phyloP scores from a whole-genome alignment of 495 filamentous ascomycete genomes.

The Penicillium bovifimosum region DNA sequence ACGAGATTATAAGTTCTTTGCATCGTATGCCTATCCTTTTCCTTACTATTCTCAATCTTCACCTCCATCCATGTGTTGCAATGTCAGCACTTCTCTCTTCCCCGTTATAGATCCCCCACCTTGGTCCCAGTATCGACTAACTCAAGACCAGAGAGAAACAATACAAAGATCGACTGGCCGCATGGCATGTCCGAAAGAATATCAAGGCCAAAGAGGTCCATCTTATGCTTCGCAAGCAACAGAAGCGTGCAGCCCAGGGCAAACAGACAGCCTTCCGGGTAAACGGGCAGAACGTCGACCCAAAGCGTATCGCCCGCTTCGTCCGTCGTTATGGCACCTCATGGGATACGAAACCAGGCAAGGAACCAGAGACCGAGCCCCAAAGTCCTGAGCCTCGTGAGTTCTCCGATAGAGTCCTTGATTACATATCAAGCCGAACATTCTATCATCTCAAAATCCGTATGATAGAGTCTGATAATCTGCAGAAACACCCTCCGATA shows the following conservation, averaged over 20 bases:
- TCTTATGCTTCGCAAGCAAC: constrained; percentile 40
- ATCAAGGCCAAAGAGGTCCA: constrained; percentile 42
- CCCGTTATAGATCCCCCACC: background rate
- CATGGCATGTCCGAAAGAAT: constrained; percentile 42
- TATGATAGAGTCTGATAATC: background rate
- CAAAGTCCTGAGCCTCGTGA: constrained; percentile 35
- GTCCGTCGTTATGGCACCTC: constrained; percentile 30
- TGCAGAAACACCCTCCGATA: constrained; percentile 39
- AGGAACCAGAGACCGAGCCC: constrained; percentile 14
- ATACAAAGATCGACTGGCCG: constrained; percentile 43
- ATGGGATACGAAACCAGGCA: constrained; percentile 22
- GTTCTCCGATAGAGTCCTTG: constrained; percentile 1
- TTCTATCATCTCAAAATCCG: background rate
- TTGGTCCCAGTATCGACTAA: constrained; percentile 13
- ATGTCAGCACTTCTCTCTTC: background rate
- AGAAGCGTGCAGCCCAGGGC: constrained; percentile 38
- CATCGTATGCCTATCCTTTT: constrained; percentile 32
- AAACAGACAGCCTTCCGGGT: constrained; percentile 41
- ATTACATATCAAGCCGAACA: background rate
- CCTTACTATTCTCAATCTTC: constrained; percentile 3
- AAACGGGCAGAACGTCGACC: constrained; percentile 34
- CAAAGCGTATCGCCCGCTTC: constrained; percentile 37
- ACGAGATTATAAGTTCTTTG: constrained; percentile 37
- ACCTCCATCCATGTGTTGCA: background rate
- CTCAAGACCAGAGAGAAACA: constrained; percentile 37